Evolutionary conservation across 1,284 basidiomycete genomes (phyloP), one percentile per base, ranked within the genome.

Genomic region (Thelephora terrestris): DNA sequence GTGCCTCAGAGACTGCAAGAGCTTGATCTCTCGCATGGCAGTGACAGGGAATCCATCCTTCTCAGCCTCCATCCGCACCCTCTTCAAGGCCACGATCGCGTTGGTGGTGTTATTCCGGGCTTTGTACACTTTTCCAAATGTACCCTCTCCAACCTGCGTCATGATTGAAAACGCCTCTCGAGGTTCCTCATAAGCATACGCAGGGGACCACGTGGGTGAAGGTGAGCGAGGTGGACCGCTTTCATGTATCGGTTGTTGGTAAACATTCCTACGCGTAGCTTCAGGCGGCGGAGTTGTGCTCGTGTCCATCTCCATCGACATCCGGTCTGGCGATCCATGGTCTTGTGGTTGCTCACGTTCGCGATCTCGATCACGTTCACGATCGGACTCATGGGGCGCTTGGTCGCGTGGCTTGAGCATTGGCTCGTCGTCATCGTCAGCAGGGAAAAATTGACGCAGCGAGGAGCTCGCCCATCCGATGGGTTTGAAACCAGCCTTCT

Each of bases 51-150:
- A 99, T 0, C 96, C 96, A 62, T 99, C 97, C 61, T 82, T 85
- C 67, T 99, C 97, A 3, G 85, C 78, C 64, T 99, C 96, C 95
- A 99, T 98, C 43, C 94, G 79, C 63, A 99, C 99, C 52, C 93
- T 81, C 71, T 99, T 99, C 51, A 99, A 70, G 4, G 96, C 96
- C 24, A 98, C 93, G 50, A 87, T 72, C 3, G 75, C 65, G 20
- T 82, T 85, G 14, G 79, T 86, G 34, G 82, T 71, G 10, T 79
- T 81, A 55, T 93, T 93, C 46, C 81, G 78, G 1, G 96, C 96
- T 66, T 99, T 99, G 75, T 97, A 99, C 0, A 99, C 96, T 64
- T 99, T 97, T 16, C 96, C 96, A 62, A 99, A 99, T 2, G 96
- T 99, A 2, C 96, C 96, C 64, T 99, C 95, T 16, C 96, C 96